These are phyloP conservation scores for Penicillium sp. DNA, from an alignment of 2,329 filamentous ascomycete genomes.

Conservation along the genomic window DNA sequence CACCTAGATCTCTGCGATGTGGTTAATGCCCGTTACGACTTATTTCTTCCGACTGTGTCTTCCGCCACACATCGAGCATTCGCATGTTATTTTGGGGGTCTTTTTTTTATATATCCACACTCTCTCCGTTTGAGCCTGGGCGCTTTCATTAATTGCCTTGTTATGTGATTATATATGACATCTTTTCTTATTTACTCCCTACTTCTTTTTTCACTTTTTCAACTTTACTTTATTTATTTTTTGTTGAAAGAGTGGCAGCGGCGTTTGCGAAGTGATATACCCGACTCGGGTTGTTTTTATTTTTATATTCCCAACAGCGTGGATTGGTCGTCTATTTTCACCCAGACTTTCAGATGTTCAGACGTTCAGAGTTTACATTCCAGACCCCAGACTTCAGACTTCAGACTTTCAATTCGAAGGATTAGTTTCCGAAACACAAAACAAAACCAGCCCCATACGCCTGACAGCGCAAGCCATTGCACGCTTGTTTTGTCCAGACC, in stretches of 20 bases:
- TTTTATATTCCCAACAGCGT: constrained; percentile 1
- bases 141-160: constrained; percentile 16
- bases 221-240: too few relatives aligned
- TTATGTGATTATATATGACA: constrained; percentile 9
- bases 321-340: constrained; percentile 8
- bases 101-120: constrained; percentile 11
- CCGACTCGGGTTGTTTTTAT: constrained; percentile 12
- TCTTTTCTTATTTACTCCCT: constrained; percentile 1
- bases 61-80: constrained; percentile 5
- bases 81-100: constrained; percentile 11
- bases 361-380: background rate
- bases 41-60: constrained; percentile 12
- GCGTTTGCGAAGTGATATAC: constrained; percentile 20
- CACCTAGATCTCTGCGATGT: constrained; percentile 17
- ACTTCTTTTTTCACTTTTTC: too few relatives aligned
- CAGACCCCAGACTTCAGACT: background rate
- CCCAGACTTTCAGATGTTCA: background rate
- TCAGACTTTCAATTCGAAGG: background rate
- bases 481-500: background rate
- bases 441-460: too few relatives aligned
- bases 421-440: too few relatives aligned
- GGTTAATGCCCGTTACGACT: constrained; percentile 29
- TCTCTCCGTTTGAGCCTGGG: constrained; percentile 7
- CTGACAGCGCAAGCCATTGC: background rate
- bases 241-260: constrained; percentile 16